Base-by-base conservation (phyloP, 164 flowering plant species). In the Berberis vulgaris region DNA sequence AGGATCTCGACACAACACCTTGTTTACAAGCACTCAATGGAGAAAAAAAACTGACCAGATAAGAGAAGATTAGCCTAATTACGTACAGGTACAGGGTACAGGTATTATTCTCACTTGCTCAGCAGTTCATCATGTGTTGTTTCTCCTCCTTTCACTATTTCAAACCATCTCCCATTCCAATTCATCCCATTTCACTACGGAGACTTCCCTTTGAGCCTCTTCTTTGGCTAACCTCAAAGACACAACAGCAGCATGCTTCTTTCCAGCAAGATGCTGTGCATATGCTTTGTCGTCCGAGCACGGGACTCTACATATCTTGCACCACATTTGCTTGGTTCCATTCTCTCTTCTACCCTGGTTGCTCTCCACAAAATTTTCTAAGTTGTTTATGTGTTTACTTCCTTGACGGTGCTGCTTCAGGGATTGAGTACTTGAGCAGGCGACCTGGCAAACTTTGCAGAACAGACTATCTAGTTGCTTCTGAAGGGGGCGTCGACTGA, bases 231-330 rank as follows among this genome's bases (percentile, higher is more conserved):
- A 52, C 54, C n/a, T 52, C 13, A 26, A 12, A 52, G 54, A 12
- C 11, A 10, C 54, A 10, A 52, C 4, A 52, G 54, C 54, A 52
- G 54, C 54, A 5, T 52, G 54, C 54, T 52, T 52, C 54, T 52
- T 52, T 52, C 54, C 54, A 52, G 54, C 54, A 52, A 52, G 54
- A 52, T 52, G 54, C 54, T 52, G 54, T 4, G 54, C n/a, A 26
- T 10, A 52, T 52, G 54, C 54, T 11, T 26, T 52, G 10, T 52
- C 54, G 11, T 52, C 54, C 4, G 54, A 52, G 11, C 54, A 52
- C 10, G 54, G n/a, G n/a, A 52, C n/a, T 11, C 54, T 52, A 52
- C 54, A 52, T 10, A 52, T 10, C 54, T 52, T 52, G 54, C 54
- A 52, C 54, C 54, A 52, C 54, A 10, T 12, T 52, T 12, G 54